phyloP scores from a whole-genome alignment of 2,329 filamentous ascomycete species.

The Penicillium rolfsii region DNA sequence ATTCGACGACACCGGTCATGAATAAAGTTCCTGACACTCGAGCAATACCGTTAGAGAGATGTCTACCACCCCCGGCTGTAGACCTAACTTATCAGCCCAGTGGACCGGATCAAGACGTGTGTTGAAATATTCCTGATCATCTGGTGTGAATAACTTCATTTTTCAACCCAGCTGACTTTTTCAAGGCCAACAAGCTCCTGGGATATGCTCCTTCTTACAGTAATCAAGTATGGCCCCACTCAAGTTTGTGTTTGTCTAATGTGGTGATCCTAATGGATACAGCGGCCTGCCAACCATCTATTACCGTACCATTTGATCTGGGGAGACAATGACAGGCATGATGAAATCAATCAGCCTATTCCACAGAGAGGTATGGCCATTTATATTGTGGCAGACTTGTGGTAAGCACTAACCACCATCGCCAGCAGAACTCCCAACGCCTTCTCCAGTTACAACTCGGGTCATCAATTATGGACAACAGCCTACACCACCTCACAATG shows the following conservation, averaged over 20 bases:
- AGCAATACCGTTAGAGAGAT: not conserved
- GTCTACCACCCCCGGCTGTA: not conserved
- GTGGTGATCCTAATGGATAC: not conserved
- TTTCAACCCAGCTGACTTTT: not conserved
- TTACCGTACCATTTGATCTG: not conserved
- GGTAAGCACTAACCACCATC: not conserved
- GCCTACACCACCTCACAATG: not conserved
- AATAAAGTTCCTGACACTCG: not conserved
- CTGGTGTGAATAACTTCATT: not conserved
- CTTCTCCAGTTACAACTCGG: not conserved
- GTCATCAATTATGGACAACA: not conserved
- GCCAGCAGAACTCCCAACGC: not conserved
- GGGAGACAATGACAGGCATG: not conserved
- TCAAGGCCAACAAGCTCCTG: slow-evolving; percentile 2
- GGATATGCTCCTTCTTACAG: not conserved
- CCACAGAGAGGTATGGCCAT: not conserved
- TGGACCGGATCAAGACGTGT: not conserved
- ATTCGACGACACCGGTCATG: not conserved
- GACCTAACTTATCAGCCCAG: not conserved
- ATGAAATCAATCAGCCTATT: not conserved
- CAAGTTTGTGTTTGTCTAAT: not conserved
- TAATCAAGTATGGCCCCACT: not conserved
- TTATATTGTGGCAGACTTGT: no score
- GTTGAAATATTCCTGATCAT: not conserved
- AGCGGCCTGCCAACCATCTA: not conserved